These are phyloP conservation scores for Gamarada debralockiae DNA, from an alignment of 495 filamentous ascomycete species.

Conservation along the genomic window DNA sequence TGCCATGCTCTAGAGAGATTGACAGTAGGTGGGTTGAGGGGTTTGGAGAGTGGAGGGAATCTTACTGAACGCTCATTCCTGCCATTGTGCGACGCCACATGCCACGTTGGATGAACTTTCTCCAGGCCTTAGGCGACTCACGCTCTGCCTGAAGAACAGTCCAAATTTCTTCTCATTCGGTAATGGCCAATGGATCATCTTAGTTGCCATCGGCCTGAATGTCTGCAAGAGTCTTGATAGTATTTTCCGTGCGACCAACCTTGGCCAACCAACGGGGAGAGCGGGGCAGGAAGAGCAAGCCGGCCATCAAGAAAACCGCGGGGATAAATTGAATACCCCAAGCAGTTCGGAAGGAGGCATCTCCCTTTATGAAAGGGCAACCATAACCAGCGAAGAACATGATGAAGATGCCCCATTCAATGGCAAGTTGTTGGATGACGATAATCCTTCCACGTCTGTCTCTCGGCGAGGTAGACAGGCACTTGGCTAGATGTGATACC, in stretches of 20 bases:
- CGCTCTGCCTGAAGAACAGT: constrained; percentile 55
- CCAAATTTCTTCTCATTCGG: constrained; percentile 69
- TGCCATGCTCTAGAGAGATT: constrained; percentile 47
- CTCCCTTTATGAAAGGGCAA: constrained; percentile 57
- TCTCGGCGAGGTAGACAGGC: constrained; percentile 75
- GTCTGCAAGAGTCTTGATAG: constrained; percentile 57
- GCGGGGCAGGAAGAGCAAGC: constrained; percentile 65
- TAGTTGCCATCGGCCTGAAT: constrained; percentile 63
- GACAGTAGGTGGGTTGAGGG: neutral
- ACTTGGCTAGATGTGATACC: constrained; percentile 76
- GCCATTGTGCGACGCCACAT: constrained; percentile 73
- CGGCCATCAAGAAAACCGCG: constrained; percentile 55
- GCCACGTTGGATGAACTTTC: constrained; percentile 55
- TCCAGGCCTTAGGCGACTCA: constrained; percentile 49
- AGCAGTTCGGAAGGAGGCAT: constrained; percentile 64
- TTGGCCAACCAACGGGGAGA: constrained; percentile 73
- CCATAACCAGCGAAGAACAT: constrained; percentile 60
- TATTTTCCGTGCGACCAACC: constrained; percentile 60
- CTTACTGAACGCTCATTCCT: constrained; percentile 58
- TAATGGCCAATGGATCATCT: constrained; percentile 63
- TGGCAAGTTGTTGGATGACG: constrained; percentile 72
- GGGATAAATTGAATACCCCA: constrained; percentile 75
- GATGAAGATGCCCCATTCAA: constrained; percentile 65
- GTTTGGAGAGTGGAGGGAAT: constrained; percentile 42
- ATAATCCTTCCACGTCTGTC: constrained; percentile 66